Percentiles rank a stretch among this genome's conserved stretches.
These are phyloP conservation scores for Magnusiomyces clavatus DNA, from an alignment of 1,139 yeast species.

Conservation along the genomic window DNA sequence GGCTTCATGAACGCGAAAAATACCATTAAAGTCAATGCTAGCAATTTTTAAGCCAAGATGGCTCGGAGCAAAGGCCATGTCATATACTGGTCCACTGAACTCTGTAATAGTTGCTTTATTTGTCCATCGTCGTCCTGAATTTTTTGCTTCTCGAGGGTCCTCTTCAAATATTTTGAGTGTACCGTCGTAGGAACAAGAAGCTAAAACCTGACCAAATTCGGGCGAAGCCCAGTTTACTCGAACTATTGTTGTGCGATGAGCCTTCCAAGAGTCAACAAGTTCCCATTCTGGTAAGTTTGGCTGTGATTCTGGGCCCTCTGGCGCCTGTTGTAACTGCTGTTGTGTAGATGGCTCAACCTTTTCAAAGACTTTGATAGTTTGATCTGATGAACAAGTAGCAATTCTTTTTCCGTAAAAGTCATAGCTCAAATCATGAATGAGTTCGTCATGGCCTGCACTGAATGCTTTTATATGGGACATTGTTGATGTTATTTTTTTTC, in stretches of 20 bases:
- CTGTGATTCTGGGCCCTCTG: not conserved
- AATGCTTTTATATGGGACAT: conserved; percentile 47
- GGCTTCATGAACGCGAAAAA: conserved; percentile 78
- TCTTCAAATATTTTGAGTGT: conserved; percentile 91
- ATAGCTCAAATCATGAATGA: conserved; percentile 80
- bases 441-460: conserved; percentile 83
- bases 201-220: conserved; percentile 78
- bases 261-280: conserved; percentile 82
- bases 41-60: conserved; percentile 80
- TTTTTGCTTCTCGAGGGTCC: conserved; percentile 64
- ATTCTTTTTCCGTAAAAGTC: conserved; percentile 81
- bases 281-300: conserved; percentile 49
- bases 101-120: conserved; percentile 70
- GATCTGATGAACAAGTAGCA: conserved; percentile 91
- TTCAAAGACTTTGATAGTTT: conserved; percentile 81
- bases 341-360: conserved; percentile 33
- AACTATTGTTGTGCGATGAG: conserved; percentile 84
- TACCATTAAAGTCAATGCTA: conserved; percentile 86
- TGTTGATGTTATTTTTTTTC: not conserved
- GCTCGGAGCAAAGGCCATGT: conserved; percentile 81
- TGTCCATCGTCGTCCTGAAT: conserved; percentile 77
- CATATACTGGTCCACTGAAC: conserved; percentile 82
- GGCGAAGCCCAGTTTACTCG: conserved; percentile 92
- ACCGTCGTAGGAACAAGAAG: conserved; percentile 84
- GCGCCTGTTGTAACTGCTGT: not conserved